Evolutionary conservation across 768 basidiomycete genomes (phyloP).

Genomic region (Leucosporidium scottii): DNA sequence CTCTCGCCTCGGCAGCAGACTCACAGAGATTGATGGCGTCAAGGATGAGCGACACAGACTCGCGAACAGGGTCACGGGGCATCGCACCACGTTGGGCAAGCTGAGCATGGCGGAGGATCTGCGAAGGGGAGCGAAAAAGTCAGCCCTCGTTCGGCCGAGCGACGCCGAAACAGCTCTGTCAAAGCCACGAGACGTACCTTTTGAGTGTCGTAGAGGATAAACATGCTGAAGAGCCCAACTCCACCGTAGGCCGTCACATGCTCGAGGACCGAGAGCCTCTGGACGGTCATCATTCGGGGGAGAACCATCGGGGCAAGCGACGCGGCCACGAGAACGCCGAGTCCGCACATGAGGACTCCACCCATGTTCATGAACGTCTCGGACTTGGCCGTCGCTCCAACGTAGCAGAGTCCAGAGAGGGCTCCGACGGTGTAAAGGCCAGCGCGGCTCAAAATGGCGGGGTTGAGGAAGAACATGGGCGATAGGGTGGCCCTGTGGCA

Average conservation of each 20-base stretch:
- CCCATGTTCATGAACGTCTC: conserved; percentile 84
- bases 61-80: conserved; percentile 58
- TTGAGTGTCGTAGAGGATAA: conserved; percentile 82
- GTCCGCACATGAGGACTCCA: conserved; percentile 77
- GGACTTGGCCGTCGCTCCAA: conserved; percentile 78
- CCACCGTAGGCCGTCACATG: conserved; percentile 73
- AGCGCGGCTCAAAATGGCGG: conserved; percentile 75
- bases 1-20: not conserved
- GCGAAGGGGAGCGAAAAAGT: not conserved
- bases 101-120: conserved; percentile 54
- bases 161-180: not conserved
- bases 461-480: conserved; percentile 80
- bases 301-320: conserved; percentile 76
- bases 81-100: conserved; percentile 62
- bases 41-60: conserved; percentile 42
- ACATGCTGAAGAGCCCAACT: conserved; percentile 69
- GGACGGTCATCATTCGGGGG: conserved; percentile 66
- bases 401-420: conserved; percentile 58
- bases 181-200: conserved; percentile 53
- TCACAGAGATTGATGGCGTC: conserved; percentile 82
- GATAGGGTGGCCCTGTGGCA: conserved; percentile 78
- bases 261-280: conserved; percentile 68
- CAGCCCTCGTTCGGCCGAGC: not conserved
- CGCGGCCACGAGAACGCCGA: conserved; percentile 77
- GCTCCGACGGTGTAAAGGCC: conserved; percentile 77